Evolutionary conservation across 352 stramenopile species (phyloP).

Genomic region (Phytophthora crassamura): DNA sequence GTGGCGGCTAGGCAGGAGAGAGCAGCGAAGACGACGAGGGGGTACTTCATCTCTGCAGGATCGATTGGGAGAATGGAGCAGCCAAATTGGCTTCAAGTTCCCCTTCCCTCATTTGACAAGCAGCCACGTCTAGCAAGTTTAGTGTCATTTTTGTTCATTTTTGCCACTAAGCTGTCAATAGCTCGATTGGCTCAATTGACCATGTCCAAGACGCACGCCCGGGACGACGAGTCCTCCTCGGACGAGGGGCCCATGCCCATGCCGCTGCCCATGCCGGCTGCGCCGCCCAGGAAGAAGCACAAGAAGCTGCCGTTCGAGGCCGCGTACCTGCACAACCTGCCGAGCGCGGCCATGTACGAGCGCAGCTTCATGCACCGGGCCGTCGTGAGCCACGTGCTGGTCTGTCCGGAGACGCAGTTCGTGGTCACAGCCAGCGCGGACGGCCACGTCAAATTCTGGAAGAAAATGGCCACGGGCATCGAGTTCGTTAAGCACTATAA

Average conservation of each 20-base stretch:
- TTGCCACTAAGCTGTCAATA: no score
- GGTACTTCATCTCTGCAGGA: constrained; percentile 3
- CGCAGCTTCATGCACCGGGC: constrained; percentile 98
- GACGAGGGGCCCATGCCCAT: constrained; percentile 68
- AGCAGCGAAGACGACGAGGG: not conserved
- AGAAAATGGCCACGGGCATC: constrained; percentile 95
- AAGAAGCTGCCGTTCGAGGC: constrained; percentile 68
- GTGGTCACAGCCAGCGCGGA: constrained; percentile 96
- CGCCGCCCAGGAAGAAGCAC: constrained; percentile 52
- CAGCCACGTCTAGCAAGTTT: no score
- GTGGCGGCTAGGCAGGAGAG: not conserved
- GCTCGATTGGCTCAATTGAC: constrained; percentile 3
- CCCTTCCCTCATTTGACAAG: no score
- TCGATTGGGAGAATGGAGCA: not conserved
- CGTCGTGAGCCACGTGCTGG: constrained; percentile 92
- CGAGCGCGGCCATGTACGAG: constrained; percentile 94
- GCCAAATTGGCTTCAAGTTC: no score
- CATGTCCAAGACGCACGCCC: constrained; percentile 22
- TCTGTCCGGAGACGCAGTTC: constrained; percentile 95
- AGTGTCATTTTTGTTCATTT: no score
- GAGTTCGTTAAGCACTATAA: constrained; percentile 99
- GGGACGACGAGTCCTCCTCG: constrained; percentile 21
- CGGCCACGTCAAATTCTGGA: constrained; percentile 99
- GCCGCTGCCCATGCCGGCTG: constrained; percentile 39
- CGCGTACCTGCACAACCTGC: constrained; percentile 85